Conservation (phyloP, 345 rosid genomes). For the Acer campestre region DNA sequence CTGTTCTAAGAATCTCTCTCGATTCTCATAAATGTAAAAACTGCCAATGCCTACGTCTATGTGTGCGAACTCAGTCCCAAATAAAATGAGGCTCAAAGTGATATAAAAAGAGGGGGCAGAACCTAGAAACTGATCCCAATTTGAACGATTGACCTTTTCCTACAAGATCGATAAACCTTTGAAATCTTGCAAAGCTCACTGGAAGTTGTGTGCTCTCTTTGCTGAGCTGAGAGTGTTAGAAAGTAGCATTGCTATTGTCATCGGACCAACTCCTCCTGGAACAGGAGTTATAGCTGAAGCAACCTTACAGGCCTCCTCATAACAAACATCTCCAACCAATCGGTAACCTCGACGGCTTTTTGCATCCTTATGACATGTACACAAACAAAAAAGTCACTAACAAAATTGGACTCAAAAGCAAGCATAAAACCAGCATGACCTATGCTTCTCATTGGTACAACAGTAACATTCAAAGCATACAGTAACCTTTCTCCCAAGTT, state of each 20-base stretch:
- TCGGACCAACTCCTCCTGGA: conserved; percentile 93
- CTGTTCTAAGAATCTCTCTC: not conserved
- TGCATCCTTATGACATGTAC: conserved; percentile 47
- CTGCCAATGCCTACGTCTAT: not conserved
- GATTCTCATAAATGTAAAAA: not conserved
- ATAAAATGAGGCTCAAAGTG: not conserved
- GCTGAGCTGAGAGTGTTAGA: conserved; percentile 80
- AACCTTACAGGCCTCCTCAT: conserved; percentile 72
- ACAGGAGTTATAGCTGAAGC: conserved; percentile 85
- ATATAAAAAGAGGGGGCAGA: no score
- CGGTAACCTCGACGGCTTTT: conserved; percentile 61
- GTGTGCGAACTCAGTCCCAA: not conserved
- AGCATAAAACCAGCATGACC: not conserved
- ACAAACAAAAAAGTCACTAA: conserved; percentile 13
- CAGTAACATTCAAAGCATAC: not conserved
- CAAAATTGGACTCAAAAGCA: not conserved
- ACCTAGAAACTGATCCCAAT: not conserved
- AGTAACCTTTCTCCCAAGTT: not conserved
- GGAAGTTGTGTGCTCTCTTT: conserved; percentile 58
- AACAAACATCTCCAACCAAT: conserved; percentile 82
- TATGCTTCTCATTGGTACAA: not conserved
- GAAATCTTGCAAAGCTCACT: conserved; percentile 28
- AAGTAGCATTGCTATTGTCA: conserved; percentile 93
- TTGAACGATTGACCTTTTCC: not conserved
- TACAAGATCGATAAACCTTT: no score